Evolutionary conservation across 106 monocot species (phyloP).

Genomic region (Allium cepa): DNA sequence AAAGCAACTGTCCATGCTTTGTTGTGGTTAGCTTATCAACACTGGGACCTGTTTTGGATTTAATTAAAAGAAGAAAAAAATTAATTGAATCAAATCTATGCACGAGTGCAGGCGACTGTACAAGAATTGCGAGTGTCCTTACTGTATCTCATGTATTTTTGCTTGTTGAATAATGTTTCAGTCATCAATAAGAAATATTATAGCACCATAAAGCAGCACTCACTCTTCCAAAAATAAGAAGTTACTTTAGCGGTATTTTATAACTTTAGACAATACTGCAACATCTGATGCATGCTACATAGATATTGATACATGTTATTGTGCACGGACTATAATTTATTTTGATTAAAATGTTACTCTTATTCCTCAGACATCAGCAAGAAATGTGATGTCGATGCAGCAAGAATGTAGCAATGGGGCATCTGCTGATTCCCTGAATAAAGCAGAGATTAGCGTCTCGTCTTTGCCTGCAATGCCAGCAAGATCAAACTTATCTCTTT

Average conservation of each 20-base stretch:
- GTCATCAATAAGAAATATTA: not conserved
- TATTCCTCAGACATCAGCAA: conserved; percentile 27
- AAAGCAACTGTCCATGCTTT: too few relatives aligned
- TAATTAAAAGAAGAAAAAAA: not conserved
- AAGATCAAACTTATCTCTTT: conserved; percentile 40
- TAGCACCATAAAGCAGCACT: not conserved
- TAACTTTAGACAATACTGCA: not conserved
- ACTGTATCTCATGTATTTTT: too few relatives aligned
- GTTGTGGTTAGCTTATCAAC: too few relatives aligned
- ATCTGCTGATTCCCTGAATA: conserved; percentile 42
- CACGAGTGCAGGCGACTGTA: too few relatives aligned
- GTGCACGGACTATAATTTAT: not conserved
- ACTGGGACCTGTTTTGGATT: not conserved
- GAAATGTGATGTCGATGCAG: conserved; percentile 25
- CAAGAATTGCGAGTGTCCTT: too few relatives aligned
- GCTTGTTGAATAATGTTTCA: not conserved
- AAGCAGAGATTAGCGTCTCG: conserved; percentile 17
- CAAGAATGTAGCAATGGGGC: conserved; percentile 29
- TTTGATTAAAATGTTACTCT: not conserved
- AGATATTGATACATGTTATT: too few relatives aligned
- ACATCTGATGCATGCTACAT: too few relatives aligned
- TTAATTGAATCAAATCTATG: not conserved
- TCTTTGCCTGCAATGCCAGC: conserved; percentile 33
- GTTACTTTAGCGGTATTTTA: not conserved
- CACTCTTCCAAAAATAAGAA: not conserved